A percentile compares a stretch with the other conserved stretches of the same genome.
These are phyloP conservation scores for Vitis hybrid DNA, from an alignment of 177 flowering plant genomes.

Conservation along the genomic window DNA sequence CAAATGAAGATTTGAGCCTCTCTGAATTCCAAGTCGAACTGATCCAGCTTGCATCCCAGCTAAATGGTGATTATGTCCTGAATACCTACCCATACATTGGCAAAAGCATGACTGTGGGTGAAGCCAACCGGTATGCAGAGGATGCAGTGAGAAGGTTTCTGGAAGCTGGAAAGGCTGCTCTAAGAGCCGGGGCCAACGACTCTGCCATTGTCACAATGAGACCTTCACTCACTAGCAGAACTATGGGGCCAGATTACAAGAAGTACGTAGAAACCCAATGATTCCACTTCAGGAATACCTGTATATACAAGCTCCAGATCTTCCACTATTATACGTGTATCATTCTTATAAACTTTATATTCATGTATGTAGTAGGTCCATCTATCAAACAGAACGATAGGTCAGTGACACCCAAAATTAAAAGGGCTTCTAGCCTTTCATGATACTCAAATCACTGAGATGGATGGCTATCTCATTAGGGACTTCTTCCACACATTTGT, in stretches of 20 bases:
- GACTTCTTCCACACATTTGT: too few relatives aligned
- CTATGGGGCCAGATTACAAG: slow-evolving; percentile 5
- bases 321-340: too few relatives aligned
- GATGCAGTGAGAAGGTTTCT: slow-evolving; percentile 86
- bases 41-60: slow-evolving; percentile 95
- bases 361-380: too few relatives aligned
- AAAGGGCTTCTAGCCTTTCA: too few relatives aligned
- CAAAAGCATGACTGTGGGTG: slow-evolving; percentile 66
- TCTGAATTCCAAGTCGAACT: slow-evolving; percentile 91
- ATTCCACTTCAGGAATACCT: too few relatives aligned
- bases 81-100: slow-evolving; percentile 79
- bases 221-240: slow-evolving; percentile 82
- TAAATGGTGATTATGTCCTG: slow-evolving; percentile 82
- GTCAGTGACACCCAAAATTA: too few relatives aligned
- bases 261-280: too few relatives aligned
- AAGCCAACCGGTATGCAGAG: slow-evolving; percentile 79
- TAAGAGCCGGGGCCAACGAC: slow-evolving; percentile 86
- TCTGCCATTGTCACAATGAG: slow-evolving; percentile 88
- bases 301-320: too few relatives aligned
- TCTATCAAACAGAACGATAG: too few relatives aligned
- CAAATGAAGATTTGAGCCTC: slow-evolving; percentile 63
- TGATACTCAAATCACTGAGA: too few relatives aligned
- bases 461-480: too few relatives aligned
- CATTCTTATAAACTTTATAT: too few relatives aligned
- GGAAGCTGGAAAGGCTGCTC: slow-evolving; percentile 88